phyloP scores from a whole-genome alignment of 805 yeast genomes.

The Kurtzmaniella cleridarum region DNA sequence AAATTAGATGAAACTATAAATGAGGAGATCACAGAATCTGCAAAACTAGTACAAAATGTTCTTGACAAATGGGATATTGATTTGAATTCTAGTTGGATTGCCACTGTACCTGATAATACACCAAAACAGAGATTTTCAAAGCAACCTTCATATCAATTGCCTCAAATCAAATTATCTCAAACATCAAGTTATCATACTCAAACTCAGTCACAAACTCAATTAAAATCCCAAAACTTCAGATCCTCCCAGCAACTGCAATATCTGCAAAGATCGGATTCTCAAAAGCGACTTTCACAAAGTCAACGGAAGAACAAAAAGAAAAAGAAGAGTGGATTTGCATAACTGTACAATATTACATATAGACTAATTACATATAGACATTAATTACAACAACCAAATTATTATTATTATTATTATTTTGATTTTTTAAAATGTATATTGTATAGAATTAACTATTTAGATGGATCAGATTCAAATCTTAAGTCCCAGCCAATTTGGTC shows the following conservation, averaged over 20 bases:
- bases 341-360: conserved; percentile 5
- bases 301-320: conserved; percentile 32
- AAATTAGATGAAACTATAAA: neutral
- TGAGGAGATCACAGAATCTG: conserved; percentile 4
- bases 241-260: too few relatives aligned
- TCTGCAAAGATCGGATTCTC: neutral
- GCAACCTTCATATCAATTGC: neutral
- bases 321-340: conserved; percentile 47
- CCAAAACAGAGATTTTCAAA: neutral
- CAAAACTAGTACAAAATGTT: conserved; percentile 8
- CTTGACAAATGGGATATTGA: conserved; percentile 13
- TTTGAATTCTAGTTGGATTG: neutral
- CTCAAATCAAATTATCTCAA: neutral
- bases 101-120: conserved; percentile 1
- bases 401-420: neutral
- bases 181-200: neutral
- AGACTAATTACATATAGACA: neutral
- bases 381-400: neutral
- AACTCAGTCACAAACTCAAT: neutral
- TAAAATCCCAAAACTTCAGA: too few relatives aligned
- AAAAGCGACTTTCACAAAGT: neutral
- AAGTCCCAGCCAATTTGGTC: conserved; percentile 94
- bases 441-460: conserved; percentile 20
- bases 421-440: neutral
- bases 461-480: conserved; percentile 63